phyloP scores from a whole-genome alignment of 768 basidiomycete species.

The Tulasnella sp. region DNA sequence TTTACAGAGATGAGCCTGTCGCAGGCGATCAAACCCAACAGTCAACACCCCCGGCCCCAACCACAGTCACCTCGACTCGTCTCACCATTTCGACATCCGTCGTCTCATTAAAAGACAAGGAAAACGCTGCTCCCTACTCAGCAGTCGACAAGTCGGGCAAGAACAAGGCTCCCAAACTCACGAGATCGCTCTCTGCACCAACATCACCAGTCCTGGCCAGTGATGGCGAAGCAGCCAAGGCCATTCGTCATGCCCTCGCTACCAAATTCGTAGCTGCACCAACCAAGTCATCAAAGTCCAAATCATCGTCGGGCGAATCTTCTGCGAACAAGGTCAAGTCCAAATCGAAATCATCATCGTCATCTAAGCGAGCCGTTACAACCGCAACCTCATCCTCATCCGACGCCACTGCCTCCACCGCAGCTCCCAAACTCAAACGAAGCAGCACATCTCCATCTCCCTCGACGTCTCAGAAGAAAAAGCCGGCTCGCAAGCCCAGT shows the following conservation, averaged over 20 bases:
- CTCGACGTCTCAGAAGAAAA: conserved; percentile 2
- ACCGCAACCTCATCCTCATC: conserved; percentile 13
- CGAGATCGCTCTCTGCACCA: conserved; percentile 3
- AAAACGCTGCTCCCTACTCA: conserved; percentile 31
- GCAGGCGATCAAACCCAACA: background rate
- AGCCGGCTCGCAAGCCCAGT: background rate
- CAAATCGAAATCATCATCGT: conserved; percentile 27
- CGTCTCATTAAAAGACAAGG: conserved; percentile 32
- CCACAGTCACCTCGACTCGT: conserved; percentile 17
- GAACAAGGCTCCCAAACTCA: background rate
- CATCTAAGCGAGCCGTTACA: conserved; percentile 12
- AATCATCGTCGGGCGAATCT: background rate
- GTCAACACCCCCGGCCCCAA: background rate
- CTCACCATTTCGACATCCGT: conserved; percentile 19
- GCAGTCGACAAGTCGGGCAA: conserved; percentile 17
- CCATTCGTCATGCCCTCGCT: conserved; percentile 25
- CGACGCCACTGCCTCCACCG: conserved; percentile 1
- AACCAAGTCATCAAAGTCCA: background rate
- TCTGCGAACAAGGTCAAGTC: conserved; percentile 25
- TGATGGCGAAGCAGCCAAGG: background rate
- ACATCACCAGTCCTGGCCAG: conserved; percentile 13
- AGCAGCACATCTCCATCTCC: conserved; percentile 7
- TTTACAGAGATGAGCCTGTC: conserved; percentile 31
- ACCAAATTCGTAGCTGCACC: conserved; percentile 26
- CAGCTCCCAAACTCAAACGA: conserved; percentile 11